Conservation (phyloP, 108 stramenopile species). For the Nannochloropsis oceanica region DNA sequence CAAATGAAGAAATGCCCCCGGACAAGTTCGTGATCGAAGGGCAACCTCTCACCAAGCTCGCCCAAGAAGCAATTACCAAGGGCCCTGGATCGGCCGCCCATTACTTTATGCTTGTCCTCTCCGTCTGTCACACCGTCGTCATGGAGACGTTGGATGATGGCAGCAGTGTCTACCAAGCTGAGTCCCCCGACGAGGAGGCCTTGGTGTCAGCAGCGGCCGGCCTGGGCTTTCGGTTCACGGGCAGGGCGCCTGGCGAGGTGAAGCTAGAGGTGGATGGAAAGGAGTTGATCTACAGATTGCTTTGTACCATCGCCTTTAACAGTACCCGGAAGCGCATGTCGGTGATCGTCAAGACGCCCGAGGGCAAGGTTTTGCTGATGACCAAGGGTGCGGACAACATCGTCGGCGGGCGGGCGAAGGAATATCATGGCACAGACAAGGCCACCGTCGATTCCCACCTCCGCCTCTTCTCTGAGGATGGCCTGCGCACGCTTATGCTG, state of each 20-base stretch:
- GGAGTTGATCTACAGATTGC: slow-evolving; percentile 36
- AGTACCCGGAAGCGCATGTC: slow-evolving; percentile 57
- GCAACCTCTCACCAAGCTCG: slow-evolving; percentile 7
- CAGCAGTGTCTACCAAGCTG: background rate
- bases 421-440: background rate
- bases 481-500: slow-evolving; percentile 44
- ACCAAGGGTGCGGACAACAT: slow-evolving; percentile 48
- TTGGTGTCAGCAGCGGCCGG: slow-evolving; percentile 40
- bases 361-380: slow-evolving; percentile 8
- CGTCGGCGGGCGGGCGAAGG: slow-evolving; percentile 4
- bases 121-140: slow-evolving; percentile 43
- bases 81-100: background rate
- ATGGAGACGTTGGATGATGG: slow-evolving; percentile 37
- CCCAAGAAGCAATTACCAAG: background rate
- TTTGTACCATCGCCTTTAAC: slow-evolving; percentile 85
- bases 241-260: background rate
- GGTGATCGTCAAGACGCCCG: slow-evolving; percentile 25
- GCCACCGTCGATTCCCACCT: slow-evolving; percentile 13
- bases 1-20: background rate
- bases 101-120: slow-evolving; percentile 37
- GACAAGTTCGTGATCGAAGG: background rate
- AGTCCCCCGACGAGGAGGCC: slow-evolving; percentile 43
- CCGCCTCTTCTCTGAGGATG: slow-evolving; percentile 35
- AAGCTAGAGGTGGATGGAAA: background rate
- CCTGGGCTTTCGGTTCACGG: slow-evolving; percentile 37